phyloP scores from a whole-genome alignment of 108 stramenopile genomes.

The Pseudonitzschia multiseries region DNA sequence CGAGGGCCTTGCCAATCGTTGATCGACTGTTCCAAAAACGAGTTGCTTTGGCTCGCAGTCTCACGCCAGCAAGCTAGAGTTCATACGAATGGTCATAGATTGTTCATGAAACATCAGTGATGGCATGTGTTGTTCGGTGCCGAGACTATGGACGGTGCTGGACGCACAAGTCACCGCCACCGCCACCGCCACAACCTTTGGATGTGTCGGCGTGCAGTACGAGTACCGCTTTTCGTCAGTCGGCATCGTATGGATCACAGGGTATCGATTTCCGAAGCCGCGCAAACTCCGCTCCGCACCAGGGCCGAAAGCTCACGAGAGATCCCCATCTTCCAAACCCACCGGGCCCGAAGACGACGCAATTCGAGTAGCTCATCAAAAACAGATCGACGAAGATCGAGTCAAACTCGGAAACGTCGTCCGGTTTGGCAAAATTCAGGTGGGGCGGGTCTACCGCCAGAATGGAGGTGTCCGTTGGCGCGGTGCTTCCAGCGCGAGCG shows the following conservation, averaged over 20 bases:
- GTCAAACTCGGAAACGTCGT: constrained; percentile 35
- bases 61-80: too few species aligned
- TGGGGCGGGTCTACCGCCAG: constrained; percentile 28
- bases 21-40: too few species aligned
- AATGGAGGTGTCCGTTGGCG: neutral
- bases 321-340: constrained; percentile 46
- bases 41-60: too few species aligned
- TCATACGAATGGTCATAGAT: too few species aligned
- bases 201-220: too few species aligned
- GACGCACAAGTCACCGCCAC: too few species aligned
- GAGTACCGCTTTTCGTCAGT: too few species aligned
- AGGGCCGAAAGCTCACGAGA: constrained; percentile 34
- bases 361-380: constrained; percentile 38
- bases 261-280: neutral
- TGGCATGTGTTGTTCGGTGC: too few species aligned
- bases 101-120: too few species aligned
- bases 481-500: neutral
- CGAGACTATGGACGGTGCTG: too few species aligned
- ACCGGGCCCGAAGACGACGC: constrained; percentile 41
- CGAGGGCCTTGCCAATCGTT: too few species aligned
- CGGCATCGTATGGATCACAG: neutral
- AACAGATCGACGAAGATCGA: constrained; percentile 52
- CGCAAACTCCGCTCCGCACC: constrained; percentile 21
- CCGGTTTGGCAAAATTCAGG: constrained; percentile 36
- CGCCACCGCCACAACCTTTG: too few species aligned